Conservation (phyloP, 495 filamentous ascomycete species). For the Wilcoxina mikolae region DNA sequence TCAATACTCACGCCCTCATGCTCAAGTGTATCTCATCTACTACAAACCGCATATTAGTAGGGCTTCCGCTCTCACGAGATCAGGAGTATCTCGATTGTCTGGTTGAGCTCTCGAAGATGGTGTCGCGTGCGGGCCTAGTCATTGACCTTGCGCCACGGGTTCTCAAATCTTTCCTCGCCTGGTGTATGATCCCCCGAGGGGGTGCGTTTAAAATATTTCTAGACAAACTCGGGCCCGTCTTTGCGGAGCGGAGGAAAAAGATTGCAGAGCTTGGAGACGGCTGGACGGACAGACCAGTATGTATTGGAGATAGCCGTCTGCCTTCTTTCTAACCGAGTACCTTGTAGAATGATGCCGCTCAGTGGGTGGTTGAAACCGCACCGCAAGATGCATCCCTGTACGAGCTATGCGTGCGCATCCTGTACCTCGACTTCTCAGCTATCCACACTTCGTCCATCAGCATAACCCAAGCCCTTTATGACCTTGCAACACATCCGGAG, state of each 20-base stretch:
- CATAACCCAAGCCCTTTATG: conserved; percentile 9
- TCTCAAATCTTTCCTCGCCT: conserved; percentile 11
- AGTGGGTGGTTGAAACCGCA: conserved; percentile 12
- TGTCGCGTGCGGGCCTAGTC: conserved; percentile 11
- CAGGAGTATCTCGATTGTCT: conserved; percentile 11
- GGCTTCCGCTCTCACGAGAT: conserved; percentile 6
- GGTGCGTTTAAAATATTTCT: conserved; percentile 9
- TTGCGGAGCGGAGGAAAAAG: conserved; percentile 9
- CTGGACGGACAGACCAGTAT: conserved; percentile 4
- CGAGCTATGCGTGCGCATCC: conserved; percentile 12
- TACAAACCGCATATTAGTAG: conserved; percentile 15
- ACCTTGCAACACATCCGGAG: conserved; percentile 8
- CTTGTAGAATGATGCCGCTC: conserved; percentile 8
- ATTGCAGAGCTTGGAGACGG: conserved; percentile 2
- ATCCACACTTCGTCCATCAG: conserved; percentile 14
- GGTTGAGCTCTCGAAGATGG: conserved; percentile 1
- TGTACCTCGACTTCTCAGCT: conserved; percentile 15
- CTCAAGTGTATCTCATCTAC: conserved; percentile 8
- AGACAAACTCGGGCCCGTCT: conserved; percentile 9
- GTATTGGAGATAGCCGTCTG: too few relatives aligned
- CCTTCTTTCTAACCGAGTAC: not conserved
- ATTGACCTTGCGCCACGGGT: conserved; percentile 11
- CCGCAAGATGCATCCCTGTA: conserved; percentile 8
- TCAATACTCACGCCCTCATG: conserved; percentile 3
- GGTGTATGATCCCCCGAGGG: conserved; percentile 6